Base-by-base conservation (phyloP, 441 rosid species). In the Euphorbia celastroides region DNA sequence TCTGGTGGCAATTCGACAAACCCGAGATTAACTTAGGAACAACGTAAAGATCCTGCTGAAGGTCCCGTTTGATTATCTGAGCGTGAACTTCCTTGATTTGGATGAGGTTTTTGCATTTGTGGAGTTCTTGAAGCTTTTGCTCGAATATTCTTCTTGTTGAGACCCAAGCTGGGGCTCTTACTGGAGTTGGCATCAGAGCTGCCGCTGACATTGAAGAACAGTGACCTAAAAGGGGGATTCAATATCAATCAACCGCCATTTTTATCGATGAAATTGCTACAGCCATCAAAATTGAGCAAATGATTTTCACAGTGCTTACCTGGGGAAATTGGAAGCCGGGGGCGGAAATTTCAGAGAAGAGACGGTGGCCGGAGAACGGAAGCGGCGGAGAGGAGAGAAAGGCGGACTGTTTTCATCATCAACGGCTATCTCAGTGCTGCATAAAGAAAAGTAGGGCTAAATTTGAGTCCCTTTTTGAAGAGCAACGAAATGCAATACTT, bases 11-110 rank as follows among this genome's bases (percentile, higher is more conserved):
- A 26, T 77, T 79, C 61, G 87, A 81, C 51, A 88, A 74, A 6
- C 91, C 90, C 0, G 88, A 75, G 52, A 89, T 46, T n/a, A 89
- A 83, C 71, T 89, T 89, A 19, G 93, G 84, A 32, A 84, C 79
- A 61, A 83, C 41, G 62, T 80, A 83, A 22, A 83, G 76, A 52
- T 88, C 84, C 7, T 41, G 48, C 42, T 74, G 81, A 59, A 72
- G 70, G 74, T 84, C 79, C 16, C 75, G 80, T 75, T 81, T 88
- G 64, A 80, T 50, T 28, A 84, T 42, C 41, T 66, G 82, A 66
- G 81, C 83, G 50, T 88, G 90, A 67, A 83, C 65, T 73, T 86
- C 89, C 19, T 77, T 79, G 51, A 86, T 73, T 42, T 78, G 85
- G 75, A 57, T 64, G 38, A 89, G 62, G 74, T 86, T 80, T 0